Evolutionary conservation across 2,329 filamentous ascomycete genomes (phyloP), one percentile per base, ranked within the genome.

Genomic region (Colletotrichum trifolii): DNA sequence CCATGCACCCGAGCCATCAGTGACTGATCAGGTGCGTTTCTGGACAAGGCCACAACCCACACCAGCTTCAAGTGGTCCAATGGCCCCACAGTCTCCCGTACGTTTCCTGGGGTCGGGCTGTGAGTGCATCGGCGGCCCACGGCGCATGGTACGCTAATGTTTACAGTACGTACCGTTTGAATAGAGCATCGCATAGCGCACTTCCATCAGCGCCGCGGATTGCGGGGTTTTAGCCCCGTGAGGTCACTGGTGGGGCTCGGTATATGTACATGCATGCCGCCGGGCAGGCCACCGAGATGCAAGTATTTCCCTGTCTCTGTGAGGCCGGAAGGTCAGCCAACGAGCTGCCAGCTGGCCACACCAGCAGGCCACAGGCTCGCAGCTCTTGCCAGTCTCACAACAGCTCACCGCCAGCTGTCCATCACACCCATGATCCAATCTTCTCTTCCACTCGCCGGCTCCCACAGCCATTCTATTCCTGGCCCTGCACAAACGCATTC

Each of bases 101-200:
- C 58, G 66, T 69, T 67, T 62, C 67, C 71, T 70, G 71, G 72
- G 70, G 72, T 72, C 71, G 71, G 73, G 69, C 4, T 25, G 25
- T 25, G 4, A 25, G 25, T 70, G 65, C 55, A 63, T 63, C 60
- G 56, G 60, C 61, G 62, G 61, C 61, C 61, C 57, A 60, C 45
- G 62, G 40, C 25, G 62, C 58, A 62, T 62, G 52, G 62, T 58
- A 25, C 25, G 25, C 25, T 25, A 25, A 25, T 25, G 4, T 5
- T 25, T 5, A 25, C 25, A 25, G 25, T 25, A 25, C 25, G 25
- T 25, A 25, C 4, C 25, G 25, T 25, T 25, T 25, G 25, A 5
- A 25, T 25, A 25, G 25, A 25, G 25, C 25, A 25, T 25, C 25
- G 25, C 4, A 25, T 25, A 25, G 25, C 25, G 25, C 25, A 25